These are phyloP conservation scores for Sporothrix mexicana DNA, from an alignment of 2,329 filamentous ascomycete genomes.

Conservation along the genomic window DNA sequence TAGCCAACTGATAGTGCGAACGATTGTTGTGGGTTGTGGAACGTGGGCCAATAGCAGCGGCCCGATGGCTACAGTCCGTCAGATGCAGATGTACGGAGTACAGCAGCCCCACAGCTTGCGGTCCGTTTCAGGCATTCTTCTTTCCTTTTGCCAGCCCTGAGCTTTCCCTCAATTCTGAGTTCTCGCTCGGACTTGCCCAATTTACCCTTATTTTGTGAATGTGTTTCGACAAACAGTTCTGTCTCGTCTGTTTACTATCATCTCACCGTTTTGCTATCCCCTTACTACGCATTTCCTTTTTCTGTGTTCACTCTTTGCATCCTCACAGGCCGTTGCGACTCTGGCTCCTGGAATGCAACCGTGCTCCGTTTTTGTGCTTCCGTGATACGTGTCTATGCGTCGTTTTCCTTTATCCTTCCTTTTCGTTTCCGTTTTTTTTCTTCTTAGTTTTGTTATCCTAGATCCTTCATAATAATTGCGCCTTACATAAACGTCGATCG, in stretches of 20 bases:
- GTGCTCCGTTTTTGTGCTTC: slow-evolving; percentile 12
- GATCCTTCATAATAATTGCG: background rate
- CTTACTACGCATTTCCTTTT: background rate
- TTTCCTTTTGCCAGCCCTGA: background rate
- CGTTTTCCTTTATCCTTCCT: background rate
- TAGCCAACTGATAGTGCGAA: too few species aligned
- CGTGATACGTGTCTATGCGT: background rate
- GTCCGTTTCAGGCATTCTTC: background rate
- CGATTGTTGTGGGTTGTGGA: background rate
- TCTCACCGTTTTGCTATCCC: background rate
- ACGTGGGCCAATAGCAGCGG: background rate
- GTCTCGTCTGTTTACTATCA: background rate
- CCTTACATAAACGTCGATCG: background rate
- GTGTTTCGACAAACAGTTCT: too few species aligned
- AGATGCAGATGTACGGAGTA: background rate
- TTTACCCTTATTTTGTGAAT: too few species aligned
- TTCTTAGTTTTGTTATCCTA: background rate
- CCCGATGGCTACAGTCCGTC: background rate
- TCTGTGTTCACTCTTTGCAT: background rate
- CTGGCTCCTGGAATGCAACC: slow-evolving; percentile 7
- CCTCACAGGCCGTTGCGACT: background rate
- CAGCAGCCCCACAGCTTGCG: background rate
- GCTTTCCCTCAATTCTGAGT: background rate
- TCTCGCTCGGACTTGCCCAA: background rate
- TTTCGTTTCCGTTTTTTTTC: background rate